Base-by-base conservation (phyloP, 352 stramenopile genomes). In the Globisporangium okanoganense region DNA sequence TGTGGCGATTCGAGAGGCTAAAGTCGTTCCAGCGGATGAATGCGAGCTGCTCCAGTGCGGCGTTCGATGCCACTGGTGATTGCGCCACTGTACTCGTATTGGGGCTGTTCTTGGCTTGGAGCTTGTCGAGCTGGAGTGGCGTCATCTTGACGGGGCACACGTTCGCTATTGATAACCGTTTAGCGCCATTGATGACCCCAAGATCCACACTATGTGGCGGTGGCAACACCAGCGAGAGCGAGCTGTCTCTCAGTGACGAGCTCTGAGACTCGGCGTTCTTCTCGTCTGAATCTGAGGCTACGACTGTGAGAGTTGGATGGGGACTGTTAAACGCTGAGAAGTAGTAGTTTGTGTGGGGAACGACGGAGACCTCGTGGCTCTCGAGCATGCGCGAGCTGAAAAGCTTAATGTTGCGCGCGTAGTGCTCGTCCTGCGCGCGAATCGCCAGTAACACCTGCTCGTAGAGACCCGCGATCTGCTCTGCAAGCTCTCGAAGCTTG, bases 361-460 rank as follows among this genome's bases (percentile, higher is more conserved):
- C 59, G 22, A 87, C 67, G 0, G 81, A 85, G 14, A 88, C 69
- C 58, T 90, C 81, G 52, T 84, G 79, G 43, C 56, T 76, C 52
- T 90, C 78, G 33, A 87, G 77, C 63, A 87, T 76, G 14, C 81
- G 76, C 0, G 81, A 75, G 52, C 67, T 87, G 47, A 88, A 90
- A 1, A 90, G 57, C 65, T 90, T 90, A 31, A 67, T 41, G 41
- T 88, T 64, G 22, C 71, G 74, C 18, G 78, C 78, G 29, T 88
- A 88, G 53, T 90, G 81, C 47, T 90, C 81, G 53, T 90, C 78
- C 56, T 90, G 78, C 8, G 62, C 41, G 0, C 77, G 77, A 22
- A 90, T 78, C 22, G 61, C 61, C 4, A 31, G 51, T 14, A 88
- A 20, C 27, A 78, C 59, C 7, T 69, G 51, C 18, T 75, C 61